phyloP scores from a whole-genome alignment of 1,284 basidiomycete genomes.

The Rhodotorula sp. region DNA sequence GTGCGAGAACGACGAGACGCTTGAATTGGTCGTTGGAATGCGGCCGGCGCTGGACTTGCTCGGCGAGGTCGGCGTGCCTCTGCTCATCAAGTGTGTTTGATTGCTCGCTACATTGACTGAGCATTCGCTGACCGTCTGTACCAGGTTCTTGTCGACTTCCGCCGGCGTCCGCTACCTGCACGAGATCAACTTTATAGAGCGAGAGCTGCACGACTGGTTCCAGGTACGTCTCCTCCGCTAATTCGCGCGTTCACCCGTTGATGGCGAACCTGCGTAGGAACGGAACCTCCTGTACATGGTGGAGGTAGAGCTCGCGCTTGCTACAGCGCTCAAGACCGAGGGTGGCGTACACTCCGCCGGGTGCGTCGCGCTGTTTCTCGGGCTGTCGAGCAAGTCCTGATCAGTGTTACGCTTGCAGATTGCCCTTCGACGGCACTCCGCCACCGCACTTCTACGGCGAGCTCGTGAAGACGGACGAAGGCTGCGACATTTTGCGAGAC shows the following conservation, averaged over 20 bases:
- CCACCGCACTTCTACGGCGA: conserved; percentile 98
- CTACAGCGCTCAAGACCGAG: conserved; percentile 66
- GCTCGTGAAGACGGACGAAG: conserved; percentile 91
- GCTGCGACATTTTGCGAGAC: conserved; percentile 82
- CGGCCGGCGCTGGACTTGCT: conserved; percentile 92
- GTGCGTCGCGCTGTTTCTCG: not conserved
- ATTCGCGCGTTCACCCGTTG: too few relatives aligned
- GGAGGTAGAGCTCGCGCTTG: conserved; percentile 79
- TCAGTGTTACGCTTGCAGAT: not conserved
- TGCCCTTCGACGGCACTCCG: conserved; percentile 72
- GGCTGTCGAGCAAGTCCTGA: not conserved
- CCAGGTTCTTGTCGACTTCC: conserved; percentile 89
- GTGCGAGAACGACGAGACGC: conserved; percentile 70
- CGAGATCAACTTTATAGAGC: conserved; percentile 85
- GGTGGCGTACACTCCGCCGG: conserved; percentile 33
- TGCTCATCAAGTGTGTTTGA: conserved; percentile 72
- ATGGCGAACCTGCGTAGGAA: conserved; percentile 56
- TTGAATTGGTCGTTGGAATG: conserved; percentile 90
- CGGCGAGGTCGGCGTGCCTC: conserved; percentile 82
- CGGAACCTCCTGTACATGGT: conserved; percentile 83
- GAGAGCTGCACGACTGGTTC: conserved; percentile 95
- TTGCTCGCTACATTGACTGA: not conserved
- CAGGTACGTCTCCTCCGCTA: conserved; percentile 58
- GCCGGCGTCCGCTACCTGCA: conserved; percentile 89
- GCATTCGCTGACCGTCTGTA: not conserved